Evolutionary conservation across 441 rosid species (phyloP).

Genomic region (Erodium moschatum): DNA sequence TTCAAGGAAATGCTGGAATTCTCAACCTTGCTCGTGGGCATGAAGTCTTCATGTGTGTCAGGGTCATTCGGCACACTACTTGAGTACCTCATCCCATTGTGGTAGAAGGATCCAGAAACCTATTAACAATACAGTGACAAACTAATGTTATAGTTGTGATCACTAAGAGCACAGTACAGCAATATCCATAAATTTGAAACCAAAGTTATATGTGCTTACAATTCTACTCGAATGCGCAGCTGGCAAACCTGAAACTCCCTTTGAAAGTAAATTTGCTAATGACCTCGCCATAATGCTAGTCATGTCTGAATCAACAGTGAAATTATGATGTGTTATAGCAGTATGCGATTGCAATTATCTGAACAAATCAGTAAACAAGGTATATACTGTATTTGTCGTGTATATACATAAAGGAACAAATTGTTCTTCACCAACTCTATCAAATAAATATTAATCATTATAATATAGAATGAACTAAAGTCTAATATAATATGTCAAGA

Average conservation of each 20-base stretch:
- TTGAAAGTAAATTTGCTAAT: constrained; percentile 42
- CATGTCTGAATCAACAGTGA: constrained; percentile 4
- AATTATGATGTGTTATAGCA: constrained; percentile 13
- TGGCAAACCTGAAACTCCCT: constrained; percentile 36
- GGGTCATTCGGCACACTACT: constrained; percentile 55
- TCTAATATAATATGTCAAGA: too few relatives aligned
- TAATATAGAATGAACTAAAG: too few relatives aligned
- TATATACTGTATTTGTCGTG: not conserved
- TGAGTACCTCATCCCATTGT: constrained; percentile 39
- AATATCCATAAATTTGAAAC: not conserved
- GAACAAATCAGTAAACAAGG: not conserved
- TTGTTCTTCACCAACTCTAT: too few relatives aligned
- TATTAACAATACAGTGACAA: constrained; percentile 23
- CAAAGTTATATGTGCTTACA: constrained; percentile 21
- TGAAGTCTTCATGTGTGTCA: constrained; percentile 82
- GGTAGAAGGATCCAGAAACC: constrained; percentile 37
- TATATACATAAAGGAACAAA: too few relatives aligned
- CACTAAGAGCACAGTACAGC: constrained; percentile 7
- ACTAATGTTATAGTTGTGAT: not conserved
- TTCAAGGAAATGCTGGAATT: constrained; percentile 43
- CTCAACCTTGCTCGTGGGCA: constrained; percentile 47
- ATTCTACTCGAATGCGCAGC: constrained; percentile 38
- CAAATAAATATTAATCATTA: too few relatives aligned
- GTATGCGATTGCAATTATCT: not conserved
- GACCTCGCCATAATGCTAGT: constrained; percentile 41